Evolutionary conservation across 352 stramenopile genomes (phyloP).

Genomic region (Elongisporangium senticosum): DNA sequence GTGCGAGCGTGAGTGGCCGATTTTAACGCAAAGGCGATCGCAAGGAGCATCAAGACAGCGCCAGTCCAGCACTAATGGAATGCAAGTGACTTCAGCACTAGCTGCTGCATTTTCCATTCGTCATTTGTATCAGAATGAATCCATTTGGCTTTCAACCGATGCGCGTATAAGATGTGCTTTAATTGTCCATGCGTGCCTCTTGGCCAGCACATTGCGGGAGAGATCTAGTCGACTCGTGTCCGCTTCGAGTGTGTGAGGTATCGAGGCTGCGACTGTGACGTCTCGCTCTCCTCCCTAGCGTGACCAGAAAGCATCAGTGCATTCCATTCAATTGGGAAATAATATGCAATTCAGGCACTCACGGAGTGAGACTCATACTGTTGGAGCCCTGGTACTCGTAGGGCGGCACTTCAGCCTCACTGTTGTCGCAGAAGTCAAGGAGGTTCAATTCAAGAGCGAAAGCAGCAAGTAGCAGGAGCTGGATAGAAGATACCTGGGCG

Average conservation of each 20-base stretch:
- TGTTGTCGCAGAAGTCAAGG: conserved; percentile 1
- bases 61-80: not conserved
- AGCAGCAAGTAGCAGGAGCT: not conserved
- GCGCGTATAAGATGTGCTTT: not conserved
- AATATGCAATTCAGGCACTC: not conserved
- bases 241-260: conserved; percentile 67
- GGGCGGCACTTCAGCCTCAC: conserved; percentile 31
- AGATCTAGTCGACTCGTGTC: conserved; percentile 29
- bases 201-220: no score
- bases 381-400: conserved; percentile 1
- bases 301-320: not conserved
- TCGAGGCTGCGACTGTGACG: conserved; percentile 43
- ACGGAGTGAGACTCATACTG: not conserved
- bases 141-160: not conserved
- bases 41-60: not conserved
- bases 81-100: not conserved
- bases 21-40: not conserved
- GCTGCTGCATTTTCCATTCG: not conserved
- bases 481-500: conserved; percentile 18
- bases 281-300: conserved; percentile 23
- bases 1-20: not conserved
- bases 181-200: not conserved
- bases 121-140: not conserved
- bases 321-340: not conserved
- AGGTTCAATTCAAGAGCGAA: not conserved